Percentiles rank a stretch among this genome's conserved stretches.
These are phyloP conservation scores for Erigeron philadelphicus DNA, from an alignment of 140 eudicot genomes.

Conservation along the genomic window DNA sequence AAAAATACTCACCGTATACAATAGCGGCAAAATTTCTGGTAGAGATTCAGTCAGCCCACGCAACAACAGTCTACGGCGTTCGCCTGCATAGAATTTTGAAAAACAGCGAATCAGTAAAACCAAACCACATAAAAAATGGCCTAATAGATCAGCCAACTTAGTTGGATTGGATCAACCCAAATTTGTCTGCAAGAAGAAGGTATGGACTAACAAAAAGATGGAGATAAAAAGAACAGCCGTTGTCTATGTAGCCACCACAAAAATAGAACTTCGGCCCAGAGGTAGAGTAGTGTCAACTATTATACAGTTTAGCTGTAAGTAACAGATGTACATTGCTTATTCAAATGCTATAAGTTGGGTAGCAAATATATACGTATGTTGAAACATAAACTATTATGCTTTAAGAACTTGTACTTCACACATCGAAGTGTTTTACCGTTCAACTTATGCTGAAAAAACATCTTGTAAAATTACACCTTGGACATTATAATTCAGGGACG, in stretches of 20 bases:
- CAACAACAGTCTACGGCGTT: slow-evolving; percentile 75
- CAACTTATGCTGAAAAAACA: slow-evolving; percentile 1
- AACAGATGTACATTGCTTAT: slow-evolving; percentile 9
- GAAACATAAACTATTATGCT: background rate
- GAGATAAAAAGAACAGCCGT: slow-evolving; percentile 2
- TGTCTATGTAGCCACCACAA: slow-evolving; percentile 4
- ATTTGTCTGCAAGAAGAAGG: background rate
- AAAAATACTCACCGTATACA: slow-evolving; percentile 67
- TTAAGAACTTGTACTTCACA: slow-evolving; percentile 8
- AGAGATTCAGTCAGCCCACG: slow-evolving; percentile 86
- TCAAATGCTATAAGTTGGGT: background rate
- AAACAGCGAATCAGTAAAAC: slow-evolving; percentile 5
- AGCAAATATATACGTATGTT: slow-evolving; percentile 5
- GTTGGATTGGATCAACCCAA: slow-evolving; percentile 13
- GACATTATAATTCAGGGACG: slow-evolving; percentile 7
- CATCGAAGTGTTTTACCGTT: background rate
- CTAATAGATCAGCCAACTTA: background rate
- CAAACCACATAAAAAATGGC: background rate
- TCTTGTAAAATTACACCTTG: background rate
- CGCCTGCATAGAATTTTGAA: slow-evolving; percentile 52
- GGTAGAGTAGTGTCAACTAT: slow-evolving; percentile 14
- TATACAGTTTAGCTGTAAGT: background rate
- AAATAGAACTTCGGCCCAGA: slow-evolving; percentile 6
- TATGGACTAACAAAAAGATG: background rate
- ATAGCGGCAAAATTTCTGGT: slow-evolving; percentile 74